phyloP scores from a whole-genome alignment of 495 filamentous ascomycete genomes.

The Geoglossum glabrum region DNA sequence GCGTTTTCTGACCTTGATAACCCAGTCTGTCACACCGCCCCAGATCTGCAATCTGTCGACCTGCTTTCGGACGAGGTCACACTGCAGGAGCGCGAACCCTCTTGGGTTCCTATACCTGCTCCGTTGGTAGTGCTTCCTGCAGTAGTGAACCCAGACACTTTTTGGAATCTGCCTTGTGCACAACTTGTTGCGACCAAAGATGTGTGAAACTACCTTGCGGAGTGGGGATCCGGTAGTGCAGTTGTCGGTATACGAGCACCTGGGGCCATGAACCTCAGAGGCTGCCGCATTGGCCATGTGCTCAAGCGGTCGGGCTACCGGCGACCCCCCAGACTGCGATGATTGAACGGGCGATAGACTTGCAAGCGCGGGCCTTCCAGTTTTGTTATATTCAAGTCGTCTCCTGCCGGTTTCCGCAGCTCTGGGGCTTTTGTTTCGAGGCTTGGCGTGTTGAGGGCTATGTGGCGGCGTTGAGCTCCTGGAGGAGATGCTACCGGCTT shows the following conservation, averaged over 20 bases:
- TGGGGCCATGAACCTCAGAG: background rate
- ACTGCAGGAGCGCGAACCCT: conserved; percentile 37
- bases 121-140: conserved; percentile 75
- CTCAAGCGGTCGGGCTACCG: background rate
- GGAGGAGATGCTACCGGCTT: background rate
- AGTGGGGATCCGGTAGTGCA: conserved; percentile 31
- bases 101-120: conserved; percentile 39
- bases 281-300: background rate
- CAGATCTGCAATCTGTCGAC: conserved; percentile 38
- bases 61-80: conserved; percentile 34
- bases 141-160: conserved; percentile 47
- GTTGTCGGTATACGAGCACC: conserved; percentile 6
- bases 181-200: conserved; percentile 77
- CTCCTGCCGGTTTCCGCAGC: background rate
- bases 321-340: background rate
- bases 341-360: background rate
- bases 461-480: background rate
- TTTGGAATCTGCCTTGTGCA: conserved; percentile 47
- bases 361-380: background rate
- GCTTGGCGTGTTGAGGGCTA: background rate
- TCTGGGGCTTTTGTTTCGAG: background rate
- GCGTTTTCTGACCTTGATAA: conserved; percentile 29
- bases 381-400: background rate
- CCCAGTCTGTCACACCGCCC: conserved; percentile 32
- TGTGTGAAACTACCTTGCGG: conserved; percentile 63